Base-by-base conservation (phyloP, 495 filamentous ascomycete genomes). In the Penicillium angulare region DNA sequence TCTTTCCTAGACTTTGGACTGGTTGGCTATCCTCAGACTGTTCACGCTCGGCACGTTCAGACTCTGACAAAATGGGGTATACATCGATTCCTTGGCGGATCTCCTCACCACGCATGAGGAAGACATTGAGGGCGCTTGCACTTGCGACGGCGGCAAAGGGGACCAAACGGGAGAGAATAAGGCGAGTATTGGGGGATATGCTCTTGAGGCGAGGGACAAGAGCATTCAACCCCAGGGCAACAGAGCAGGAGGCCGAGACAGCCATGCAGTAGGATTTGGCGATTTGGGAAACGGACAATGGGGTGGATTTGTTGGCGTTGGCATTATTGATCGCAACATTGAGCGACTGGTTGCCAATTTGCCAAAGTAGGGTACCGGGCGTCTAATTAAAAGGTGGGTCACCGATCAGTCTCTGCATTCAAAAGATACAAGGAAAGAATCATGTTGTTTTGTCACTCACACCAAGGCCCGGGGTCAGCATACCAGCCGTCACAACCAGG, bases 241-340 rank as follows among this genome's bases (percentile, higher is more conserved):
- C 93, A 47, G 86, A 87, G 73, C 93, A 98, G 4, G 88, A 93
- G 13, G 93, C 92, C 23, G 85, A 82, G 8, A 98, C 95, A 41
- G 93, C 93, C 51, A 97, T 79, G 63, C 88, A 78, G 78, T 97
- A 98, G 55, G 91, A 96, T 61, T 92, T 82, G 49, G 83, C 80
- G 56, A 98, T 83, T 53, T 89, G 89, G 6, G 83, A 81, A 50
- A 80, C 79, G 22, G 88, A 87, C 2, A 97, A 78, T 0, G 92
- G 87, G 1, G 90, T 88, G 15, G 90, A 95, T 64, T 98, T 98
- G 79, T 98, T 98, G 32, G 93, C 87, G 69, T 98, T 98, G 64
- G 91, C 85, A 67, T 81, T 88, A 79, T 98, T 98, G 78, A 98
- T 93, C 34, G 89, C 91, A 15, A 98, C 93, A 63, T 98, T 97